Evolutionary conservation across 2,329 filamentous ascomycete species (phyloP), one percentile per base, ranked within the genome.

Genomic region (Microdochium bolleyi): DNA sequence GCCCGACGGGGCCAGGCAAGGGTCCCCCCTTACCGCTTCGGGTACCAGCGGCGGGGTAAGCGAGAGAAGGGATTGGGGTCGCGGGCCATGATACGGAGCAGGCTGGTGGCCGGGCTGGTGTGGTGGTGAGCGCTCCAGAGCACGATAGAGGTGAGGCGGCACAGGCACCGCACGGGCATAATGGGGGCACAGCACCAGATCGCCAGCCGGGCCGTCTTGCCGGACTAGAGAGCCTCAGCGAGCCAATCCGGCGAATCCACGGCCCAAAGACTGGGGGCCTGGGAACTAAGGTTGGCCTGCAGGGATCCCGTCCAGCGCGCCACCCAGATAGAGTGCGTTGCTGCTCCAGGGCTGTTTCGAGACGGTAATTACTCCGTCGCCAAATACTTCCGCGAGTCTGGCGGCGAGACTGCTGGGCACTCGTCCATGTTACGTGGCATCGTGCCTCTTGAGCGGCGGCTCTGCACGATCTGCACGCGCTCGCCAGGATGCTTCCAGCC

Each of bases 341-440:
- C 30, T 34, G 30, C 30, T 34, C 8, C 30, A 34, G 8, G 8
- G 30, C 34, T 38, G 34, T 19, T 16, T 14, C 16, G 34, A 5
- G n/a, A 38, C n/a, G n/a, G 5, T 38, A 24, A 38, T 41, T 27
- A 34, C 49, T 46, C 41, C 30, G 30, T 27, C 24, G 49, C 21
- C 49, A 50, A 50, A 50, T 41, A 50, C 24, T 37, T 34, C 19
- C 49, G 19, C 24, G 49, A 50, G 22, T 32, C 24, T 30, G 48
- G 22, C 24, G 24, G n/a, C 49, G 24, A 16, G 25, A 32, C 27
- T 13, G 50, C 52, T 52, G 52, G 48, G 57, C 53, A 27, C 54
- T 64, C 66, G 32, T 48, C 27, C 50, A 4, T 49, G 37, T 24
- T 57, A 41, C 22, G 58, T 53, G 24, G 51, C 56, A 41, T 58